Evolutionary conservation across 139 green algal genomes (phyloP).

Genomic region (Chlorella ohadii): DNA sequence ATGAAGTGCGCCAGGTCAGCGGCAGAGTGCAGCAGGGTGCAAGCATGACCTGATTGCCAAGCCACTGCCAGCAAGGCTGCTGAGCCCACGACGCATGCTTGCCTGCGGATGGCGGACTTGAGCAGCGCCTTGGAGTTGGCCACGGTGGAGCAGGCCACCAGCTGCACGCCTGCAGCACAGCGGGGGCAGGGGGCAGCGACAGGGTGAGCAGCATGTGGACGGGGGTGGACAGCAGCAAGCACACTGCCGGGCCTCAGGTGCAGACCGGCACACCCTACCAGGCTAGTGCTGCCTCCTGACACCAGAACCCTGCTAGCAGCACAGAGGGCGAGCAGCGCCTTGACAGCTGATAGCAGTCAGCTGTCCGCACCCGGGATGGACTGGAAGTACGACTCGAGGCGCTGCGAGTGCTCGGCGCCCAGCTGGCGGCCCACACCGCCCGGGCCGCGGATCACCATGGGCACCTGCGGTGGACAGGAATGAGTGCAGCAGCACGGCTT

Average conservation of each 20-base stretch:
- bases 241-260: no score
- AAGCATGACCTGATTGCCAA: no score
- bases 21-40: no score
- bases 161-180: conserved; percentile 84
- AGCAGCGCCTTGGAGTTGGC: conserved; percentile 93
- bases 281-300: neutral
- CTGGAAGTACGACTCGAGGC: conserved; percentile 96
- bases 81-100: no score
- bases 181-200: neutral
- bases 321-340: no score
- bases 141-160: conserved; percentile 91
- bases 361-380: conserved; percentile 26
- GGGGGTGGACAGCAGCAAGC: neutral
- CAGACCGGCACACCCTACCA: no score
- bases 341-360: no score
- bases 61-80: no score
- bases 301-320: neutral
- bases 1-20: no score
- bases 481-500: no score
- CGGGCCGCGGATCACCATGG: conserved; percentile 87
- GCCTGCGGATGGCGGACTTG: conserved; percentile 81
- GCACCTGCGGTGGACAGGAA: conserved; percentile 58
- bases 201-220: neutral
- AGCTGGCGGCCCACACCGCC: conserved; percentile 94
- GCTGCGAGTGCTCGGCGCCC: conserved; percentile 96